Evolutionary conservation across 257 asterid species (phyloP).

Genomic region (Anisodus acutangulus): DNA sequence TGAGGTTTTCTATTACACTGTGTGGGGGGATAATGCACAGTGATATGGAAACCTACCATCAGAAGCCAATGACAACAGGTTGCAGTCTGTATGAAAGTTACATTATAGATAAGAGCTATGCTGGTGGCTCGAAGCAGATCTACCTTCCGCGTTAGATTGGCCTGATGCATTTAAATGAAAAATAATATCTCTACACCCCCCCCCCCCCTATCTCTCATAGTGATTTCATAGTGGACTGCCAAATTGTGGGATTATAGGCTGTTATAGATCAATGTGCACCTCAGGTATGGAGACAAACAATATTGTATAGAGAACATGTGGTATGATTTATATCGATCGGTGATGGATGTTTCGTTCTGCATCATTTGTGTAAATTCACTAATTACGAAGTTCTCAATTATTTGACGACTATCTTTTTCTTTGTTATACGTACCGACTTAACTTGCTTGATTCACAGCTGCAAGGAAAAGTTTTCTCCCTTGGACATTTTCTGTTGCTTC

Average conservation of each 20-base stretch:
- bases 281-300: neutral
- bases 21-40: slow-evolving; percentile 65
- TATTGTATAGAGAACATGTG: neutral
- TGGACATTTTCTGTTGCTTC: too few relatives aligned
- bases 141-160: neutral
- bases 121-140: neutral
- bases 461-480: too few relatives aligned
- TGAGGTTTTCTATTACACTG: slow-evolving; percentile 32
- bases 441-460: neutral
- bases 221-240: neutral
- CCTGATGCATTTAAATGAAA: slow-evolving; percentile 15
- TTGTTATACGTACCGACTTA: neutral
- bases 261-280: slow-evolving; percentile 21
- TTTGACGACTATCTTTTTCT: neutral
- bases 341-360: neutral
- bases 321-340: neutral
- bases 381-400: neutral
- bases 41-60: neutral
- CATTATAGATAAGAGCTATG: slow-evolving; percentile 7
- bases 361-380: slow-evolving; percentile 7
- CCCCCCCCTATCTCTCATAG: too few relatives aligned
- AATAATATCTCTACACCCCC: neutral
- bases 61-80: slow-evolving; percentile 3
- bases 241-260: neutral
- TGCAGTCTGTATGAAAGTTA: slow-evolving; percentile 7